Evolutionary conservation across 495 filamentous ascomycete genomes (phyloP).

Genomic region (Achaetomiella virescens): DNA sequence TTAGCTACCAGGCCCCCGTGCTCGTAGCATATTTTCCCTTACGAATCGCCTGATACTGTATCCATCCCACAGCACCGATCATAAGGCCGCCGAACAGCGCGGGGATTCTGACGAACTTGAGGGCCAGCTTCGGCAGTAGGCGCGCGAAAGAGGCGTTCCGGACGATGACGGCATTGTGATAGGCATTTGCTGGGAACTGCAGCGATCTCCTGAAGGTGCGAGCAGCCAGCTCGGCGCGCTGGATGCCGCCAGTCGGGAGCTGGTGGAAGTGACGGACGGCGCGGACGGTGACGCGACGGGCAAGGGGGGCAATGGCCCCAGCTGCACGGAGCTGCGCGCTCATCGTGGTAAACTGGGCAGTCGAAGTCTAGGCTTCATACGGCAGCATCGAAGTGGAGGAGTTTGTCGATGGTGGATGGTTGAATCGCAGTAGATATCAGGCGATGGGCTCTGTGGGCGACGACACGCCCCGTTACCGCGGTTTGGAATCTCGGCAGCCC

Average conservation of each 20-base stretch:
- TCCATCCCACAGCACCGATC: conserved; percentile 79
- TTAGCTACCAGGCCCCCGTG: neutral
- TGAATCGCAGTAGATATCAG: neutral
- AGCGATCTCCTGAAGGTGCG: conserved; percentile 53
- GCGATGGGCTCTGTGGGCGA: neutral
- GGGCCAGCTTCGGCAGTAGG: conserved; percentile 76
- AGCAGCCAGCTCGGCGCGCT: conserved; percentile 57
- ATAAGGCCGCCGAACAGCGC: conserved; percentile 86
- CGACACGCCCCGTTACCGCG: too few species aligned
- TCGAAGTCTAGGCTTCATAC: conserved; percentile 9
- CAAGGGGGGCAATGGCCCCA: conserved; percentile 55
- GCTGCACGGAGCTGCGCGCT: conserved; percentile 76
- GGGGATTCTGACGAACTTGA: conserved; percentile 81
- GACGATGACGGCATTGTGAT: conserved; percentile 81
- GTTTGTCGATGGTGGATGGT: neutral
- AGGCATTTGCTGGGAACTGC: conserved; percentile 71
- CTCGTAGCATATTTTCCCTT: conserved; percentile 31
- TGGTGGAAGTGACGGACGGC: conserved; percentile 62
- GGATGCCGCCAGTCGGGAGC: conserved; percentile 60
- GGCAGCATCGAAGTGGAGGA: conserved; percentile 10
- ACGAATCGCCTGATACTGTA: conserved; percentile 96
- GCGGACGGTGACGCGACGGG: conserved; percentile 50
- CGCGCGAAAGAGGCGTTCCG: conserved; percentile 81
- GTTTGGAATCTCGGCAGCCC: too few species aligned
- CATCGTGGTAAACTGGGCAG: conserved; percentile 52